phyloP scores from a whole-genome alignment of 2,329 filamentous ascomycete species.

The Microascus cirrosus region DNA sequence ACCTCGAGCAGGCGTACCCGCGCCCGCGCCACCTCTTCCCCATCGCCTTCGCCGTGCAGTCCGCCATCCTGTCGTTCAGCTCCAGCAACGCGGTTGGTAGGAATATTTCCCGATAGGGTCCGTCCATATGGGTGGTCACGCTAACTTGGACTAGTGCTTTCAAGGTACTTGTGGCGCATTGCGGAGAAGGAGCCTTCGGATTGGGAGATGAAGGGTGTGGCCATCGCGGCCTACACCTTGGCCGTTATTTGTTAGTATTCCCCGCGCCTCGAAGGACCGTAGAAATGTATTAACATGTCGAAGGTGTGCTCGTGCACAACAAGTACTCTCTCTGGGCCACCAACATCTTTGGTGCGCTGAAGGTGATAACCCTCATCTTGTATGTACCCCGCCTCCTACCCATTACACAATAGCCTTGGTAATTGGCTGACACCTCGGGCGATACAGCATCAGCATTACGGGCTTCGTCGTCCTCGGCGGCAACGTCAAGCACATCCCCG shows the following conservation, averaged over 20 bases:
- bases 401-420: background rate
- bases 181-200: constrained; percentile 33
- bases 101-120: background rate
- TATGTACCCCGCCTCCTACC: constrained; percentile 1
- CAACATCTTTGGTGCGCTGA: constrained; percentile 46
- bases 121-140: background rate
- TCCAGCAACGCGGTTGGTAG: constrained; percentile 48
- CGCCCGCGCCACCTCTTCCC: constrained; percentile 54
- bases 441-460: constrained; percentile 35
- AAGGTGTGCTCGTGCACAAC: constrained; percentile 38
- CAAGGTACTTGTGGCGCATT: constrained; percentile 51
- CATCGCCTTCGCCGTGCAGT: constrained; percentile 51
- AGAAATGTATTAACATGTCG: background rate
- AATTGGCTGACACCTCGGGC: background rate
- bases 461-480: constrained; percentile 48
- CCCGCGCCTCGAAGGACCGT: too few relatives aligned
- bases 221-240: constrained; percentile 50
- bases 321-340: constrained; percentile 43
- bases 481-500: constrained; percentile 16
- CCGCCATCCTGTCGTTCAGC: constrained; percentile 52
- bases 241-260: constrained; percentile 39
- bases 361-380: constrained; percentile 52
- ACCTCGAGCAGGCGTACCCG: constrained; percentile 57
- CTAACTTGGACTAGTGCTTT: constrained; percentile 32
- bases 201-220: constrained; percentile 60